phyloP scores from a whole-genome alignment of 1,284 basidiomycete species.

The Fomes fomentarius region DNA sequence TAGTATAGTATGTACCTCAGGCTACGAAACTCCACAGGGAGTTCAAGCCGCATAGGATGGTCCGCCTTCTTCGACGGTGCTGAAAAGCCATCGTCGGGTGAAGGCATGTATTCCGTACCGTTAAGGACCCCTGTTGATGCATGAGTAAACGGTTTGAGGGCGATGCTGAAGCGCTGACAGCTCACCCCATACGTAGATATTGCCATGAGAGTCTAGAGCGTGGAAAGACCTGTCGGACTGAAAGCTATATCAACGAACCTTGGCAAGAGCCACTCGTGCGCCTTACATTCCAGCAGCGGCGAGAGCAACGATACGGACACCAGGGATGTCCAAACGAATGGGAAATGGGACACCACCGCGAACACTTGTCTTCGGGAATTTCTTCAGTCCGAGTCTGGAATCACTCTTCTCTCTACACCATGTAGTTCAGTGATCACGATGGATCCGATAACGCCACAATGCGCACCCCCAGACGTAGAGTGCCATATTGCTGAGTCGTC shows the following conservation, averaged over 20 bases:
- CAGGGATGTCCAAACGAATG: constrained; percentile 56
- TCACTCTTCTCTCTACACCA: constrained; percentile 53
- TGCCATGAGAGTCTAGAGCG: constrained; percentile 75
- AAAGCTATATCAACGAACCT: neutral
- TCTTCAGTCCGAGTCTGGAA: constrained; percentile 59
- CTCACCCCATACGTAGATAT: constrained; percentile 84
- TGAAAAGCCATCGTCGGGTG: constrained; percentile 60
- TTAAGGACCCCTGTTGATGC: constrained; percentile 59
- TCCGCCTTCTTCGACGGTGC: constrained; percentile 50
- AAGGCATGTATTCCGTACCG: constrained; percentile 46
- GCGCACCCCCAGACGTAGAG: constrained; percentile 84
- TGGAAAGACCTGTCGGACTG: constrained; percentile 76
- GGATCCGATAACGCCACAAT: neutral
- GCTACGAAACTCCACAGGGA: constrained; percentile 59
- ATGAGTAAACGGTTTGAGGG: too few relatives aligned
- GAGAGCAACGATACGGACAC: constrained; percentile 70
- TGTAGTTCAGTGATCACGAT: neutral
- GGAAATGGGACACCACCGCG: constrained; percentile 62
- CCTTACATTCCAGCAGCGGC: constrained; percentile 83
- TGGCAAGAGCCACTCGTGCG: too few relatives aligned
- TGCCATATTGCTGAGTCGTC: constrained; percentile 58
- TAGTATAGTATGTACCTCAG: constrained; percentile 65
- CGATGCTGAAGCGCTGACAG: too few relatives aligned
- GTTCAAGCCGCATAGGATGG: constrained; percentile 55
- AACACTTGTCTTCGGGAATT: constrained; percentile 39